Evolutionary conservation across 352 stramenopile species (phyloP).

Genomic region (Pythium volutum): DNA sequence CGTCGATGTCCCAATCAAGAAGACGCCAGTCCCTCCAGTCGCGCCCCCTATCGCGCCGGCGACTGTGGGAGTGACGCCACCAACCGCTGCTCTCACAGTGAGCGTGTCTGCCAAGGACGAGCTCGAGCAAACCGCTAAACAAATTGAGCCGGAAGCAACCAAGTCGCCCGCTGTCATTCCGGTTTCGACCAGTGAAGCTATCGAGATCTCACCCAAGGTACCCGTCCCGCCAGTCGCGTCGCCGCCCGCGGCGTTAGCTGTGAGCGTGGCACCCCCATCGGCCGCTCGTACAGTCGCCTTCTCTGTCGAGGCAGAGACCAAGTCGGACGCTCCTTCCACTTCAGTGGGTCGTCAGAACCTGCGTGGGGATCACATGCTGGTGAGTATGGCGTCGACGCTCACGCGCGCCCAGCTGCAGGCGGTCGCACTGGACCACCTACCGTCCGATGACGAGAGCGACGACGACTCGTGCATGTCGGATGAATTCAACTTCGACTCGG

Average conservation of each 20-base stretch:
- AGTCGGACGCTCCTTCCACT: not conserved
- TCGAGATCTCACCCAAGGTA: not conserved
- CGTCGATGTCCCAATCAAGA: not conserved
- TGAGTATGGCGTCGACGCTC: slow-evolving; percentile 13
- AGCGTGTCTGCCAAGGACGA: not conserved
- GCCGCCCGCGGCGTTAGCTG: not conserved
- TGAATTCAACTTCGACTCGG: slow-evolving; percentile 25
- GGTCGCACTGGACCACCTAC: slow-evolving; percentile 19
- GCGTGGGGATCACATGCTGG: slow-evolving; percentile 15
- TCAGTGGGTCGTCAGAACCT: slow-evolving; percentile 10
- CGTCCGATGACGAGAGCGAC: slow-evolving; percentile 26
- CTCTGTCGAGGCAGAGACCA: not conserved
- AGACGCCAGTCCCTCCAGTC: not conserved
- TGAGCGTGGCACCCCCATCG: not conserved
- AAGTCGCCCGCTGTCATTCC: not conserved
- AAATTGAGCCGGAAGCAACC: not conserved
- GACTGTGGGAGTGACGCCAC: not conserved
- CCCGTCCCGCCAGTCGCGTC: not conserved
- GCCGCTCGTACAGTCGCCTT: not conserved
- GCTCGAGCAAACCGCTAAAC: no score
- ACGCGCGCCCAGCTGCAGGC: slow-evolving; percentile 13
- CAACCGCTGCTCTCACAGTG: not conserved
- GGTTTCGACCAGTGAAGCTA: not conserved
- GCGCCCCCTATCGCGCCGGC: not conserved
- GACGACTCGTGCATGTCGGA: slow-evolving; percentile 17